Conservation (phyloP, 2,329 filamentous ascomycete genomes). For the Sporothrix dimorphospora region DNA sequence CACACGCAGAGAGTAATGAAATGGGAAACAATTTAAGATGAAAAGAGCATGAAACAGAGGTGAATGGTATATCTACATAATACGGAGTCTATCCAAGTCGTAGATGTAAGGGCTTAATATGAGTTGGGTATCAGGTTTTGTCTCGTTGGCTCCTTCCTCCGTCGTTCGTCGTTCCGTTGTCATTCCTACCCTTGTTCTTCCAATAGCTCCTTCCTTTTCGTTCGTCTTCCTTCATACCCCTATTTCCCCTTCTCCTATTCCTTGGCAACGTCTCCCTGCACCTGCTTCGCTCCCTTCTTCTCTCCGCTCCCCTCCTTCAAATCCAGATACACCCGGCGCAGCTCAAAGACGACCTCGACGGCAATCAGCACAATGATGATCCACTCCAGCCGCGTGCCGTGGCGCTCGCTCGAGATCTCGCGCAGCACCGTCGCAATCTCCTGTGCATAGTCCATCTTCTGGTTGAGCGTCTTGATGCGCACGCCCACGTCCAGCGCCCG, state of each 20-base stretch:
- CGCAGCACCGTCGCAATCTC: conserved; percentile 90
- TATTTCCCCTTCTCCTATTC: background rate
- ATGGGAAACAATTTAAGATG: background rate
- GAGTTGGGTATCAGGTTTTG: conserved; percentile 20
- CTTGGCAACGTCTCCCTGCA: background rate
- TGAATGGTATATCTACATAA: background rate
- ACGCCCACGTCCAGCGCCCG: conserved; percentile 88
- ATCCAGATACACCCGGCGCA: conserved; percentile 66
- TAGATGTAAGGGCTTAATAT: background rate
- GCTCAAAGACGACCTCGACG: conserved; percentile 87
- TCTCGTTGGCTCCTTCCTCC: conserved; percentile 5
- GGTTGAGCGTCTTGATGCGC: conserved; percentile 87
- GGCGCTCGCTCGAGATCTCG: conserved; percentile 87
- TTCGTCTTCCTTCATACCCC: background rate
- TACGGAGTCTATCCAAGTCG: background rate
- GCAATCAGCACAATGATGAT: conserved; percentile 94
- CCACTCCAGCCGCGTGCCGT: conserved; percentile 86
- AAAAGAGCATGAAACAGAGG: background rate
- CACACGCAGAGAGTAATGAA: no score
- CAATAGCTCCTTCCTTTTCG: background rate
- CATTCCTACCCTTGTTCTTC: background rate
- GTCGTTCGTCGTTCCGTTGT: no score
- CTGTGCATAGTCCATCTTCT: conserved; percentile 97
- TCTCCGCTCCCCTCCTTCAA: conserved; percentile 7
- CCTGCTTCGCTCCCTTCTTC: background rate